A percentile compares a stretch with the other conserved stretches of the same genome.
These are phyloP conservation scores for Peribolospora baueri DNA, from an alignment of 768 basidiomycete genomes.

Conservation along the genomic window DNA sequence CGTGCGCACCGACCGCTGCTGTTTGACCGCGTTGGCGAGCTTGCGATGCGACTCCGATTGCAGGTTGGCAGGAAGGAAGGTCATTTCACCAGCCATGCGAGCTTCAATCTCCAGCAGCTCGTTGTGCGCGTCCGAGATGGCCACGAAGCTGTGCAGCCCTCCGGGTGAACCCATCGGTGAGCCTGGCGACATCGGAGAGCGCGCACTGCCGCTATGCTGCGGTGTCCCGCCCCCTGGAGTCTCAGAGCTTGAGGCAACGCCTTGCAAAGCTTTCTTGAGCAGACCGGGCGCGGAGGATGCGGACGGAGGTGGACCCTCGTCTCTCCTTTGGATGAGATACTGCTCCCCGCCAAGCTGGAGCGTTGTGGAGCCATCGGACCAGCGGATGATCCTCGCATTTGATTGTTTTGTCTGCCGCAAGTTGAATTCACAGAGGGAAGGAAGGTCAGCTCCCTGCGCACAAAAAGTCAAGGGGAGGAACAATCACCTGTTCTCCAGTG, in stretches of 20 bases:
- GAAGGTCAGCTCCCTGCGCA: no score
- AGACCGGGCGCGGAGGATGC: slow-evolving; percentile 35
- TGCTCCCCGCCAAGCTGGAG: slow-evolving; percentile 79
- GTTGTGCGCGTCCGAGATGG: slow-evolving; percentile 53
- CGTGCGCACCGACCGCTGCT: slow-evolving; percentile 43
- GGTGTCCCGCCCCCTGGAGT: slow-evolving; percentile 22
- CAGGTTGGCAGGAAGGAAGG: slow-evolving; percentile 66
- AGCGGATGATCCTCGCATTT: slow-evolving; percentile 70
- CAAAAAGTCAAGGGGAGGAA: neutral
- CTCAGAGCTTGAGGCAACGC: slow-evolving; percentile 25
- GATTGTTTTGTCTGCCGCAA: slow-evolving; percentile 45
- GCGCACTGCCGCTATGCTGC: slow-evolving; percentile 26
- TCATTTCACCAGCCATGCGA: slow-evolving; percentile 56
- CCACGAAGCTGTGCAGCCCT: slow-evolving; percentile 67
- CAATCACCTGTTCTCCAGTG: slow-evolving; percentile 47
- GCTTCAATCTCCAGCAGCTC: slow-evolving; percentile 71
- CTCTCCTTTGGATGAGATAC: slow-evolving; percentile 39
- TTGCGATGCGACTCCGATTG: slow-evolving; percentile 71
- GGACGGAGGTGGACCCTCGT: slow-evolving; percentile 9
- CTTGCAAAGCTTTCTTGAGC: slow-evolving; percentile 18
- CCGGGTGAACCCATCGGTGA: no score
- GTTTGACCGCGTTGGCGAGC: slow-evolving; percentile 48
- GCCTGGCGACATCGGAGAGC: slow-evolving; percentile 14
- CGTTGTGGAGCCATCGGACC: slow-evolving; percentile 85
- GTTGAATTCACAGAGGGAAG: neutral